Evolutionary conservation across 2,329 filamentous ascomycete genomes (phyloP).

Genomic region (Periglandula ipomoeae): DNA sequence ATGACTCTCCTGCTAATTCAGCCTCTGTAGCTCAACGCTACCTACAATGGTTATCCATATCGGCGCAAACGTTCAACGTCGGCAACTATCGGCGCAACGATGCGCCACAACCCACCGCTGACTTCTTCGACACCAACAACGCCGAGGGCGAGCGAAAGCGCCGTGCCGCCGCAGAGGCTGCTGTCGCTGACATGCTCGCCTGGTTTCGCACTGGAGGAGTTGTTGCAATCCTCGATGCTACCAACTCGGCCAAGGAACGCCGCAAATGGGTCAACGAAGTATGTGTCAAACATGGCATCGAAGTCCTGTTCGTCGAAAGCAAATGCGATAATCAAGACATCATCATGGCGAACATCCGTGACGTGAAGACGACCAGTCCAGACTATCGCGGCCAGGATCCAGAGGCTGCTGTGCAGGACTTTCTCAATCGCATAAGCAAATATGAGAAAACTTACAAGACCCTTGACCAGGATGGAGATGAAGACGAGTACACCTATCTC

Average conservation of each 20-base stretch:
- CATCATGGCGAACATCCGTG: constrained; percentile 96
- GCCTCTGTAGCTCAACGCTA: constrained; percentile 68
- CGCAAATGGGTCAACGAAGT: constrained; percentile 84
- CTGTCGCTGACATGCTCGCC: constrained; percentile 83
- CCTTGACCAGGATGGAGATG: constrained; percentile 70
- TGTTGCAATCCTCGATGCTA: constrained; percentile 91
- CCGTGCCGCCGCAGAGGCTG: constrained; percentile 80
- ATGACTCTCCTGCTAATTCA: background rate
- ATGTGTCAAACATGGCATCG: constrained; percentile 66
- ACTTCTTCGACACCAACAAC: constrained; percentile 92
- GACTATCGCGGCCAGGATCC: constrained; percentile 94
- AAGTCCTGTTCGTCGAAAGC: constrained; percentile 92
- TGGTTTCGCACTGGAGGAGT: constrained; percentile 81
- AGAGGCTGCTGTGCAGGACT: constrained; percentile 81
- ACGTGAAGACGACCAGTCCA: constrained; percentile 93
- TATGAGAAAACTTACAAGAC: constrained; percentile 97
- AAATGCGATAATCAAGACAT: constrained; percentile 93
- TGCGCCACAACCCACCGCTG: constrained; percentile 82
- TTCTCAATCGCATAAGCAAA: constrained; percentile 87
- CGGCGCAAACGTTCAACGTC: constrained; percentile 92
- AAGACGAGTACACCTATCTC: constrained; percentile 83
- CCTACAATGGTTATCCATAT: constrained; percentile 91
- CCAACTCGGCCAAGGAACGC: constrained; percentile 86
- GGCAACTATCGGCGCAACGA: constrained; percentile 87
- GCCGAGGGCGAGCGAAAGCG: constrained; percentile 83